phyloP scores from a whole-genome alignment of 139 green algal species.

The Asterochloris sp. region DNA sequence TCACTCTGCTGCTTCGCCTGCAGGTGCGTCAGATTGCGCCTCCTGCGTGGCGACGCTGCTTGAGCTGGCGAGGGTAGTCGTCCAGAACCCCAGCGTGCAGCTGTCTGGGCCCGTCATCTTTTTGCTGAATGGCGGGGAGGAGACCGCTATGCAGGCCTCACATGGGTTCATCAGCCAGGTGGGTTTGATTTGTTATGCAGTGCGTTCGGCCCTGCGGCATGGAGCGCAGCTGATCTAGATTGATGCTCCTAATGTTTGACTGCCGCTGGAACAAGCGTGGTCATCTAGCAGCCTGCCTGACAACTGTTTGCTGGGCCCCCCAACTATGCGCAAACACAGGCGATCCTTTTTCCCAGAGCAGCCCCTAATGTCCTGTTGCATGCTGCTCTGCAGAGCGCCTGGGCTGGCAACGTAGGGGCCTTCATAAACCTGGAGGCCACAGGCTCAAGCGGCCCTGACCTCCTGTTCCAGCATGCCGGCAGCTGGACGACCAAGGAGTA shows the following conservation, averaged over 20 bases:
- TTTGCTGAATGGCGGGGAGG: constrained; percentile 61
- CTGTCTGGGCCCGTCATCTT: constrained; percentile 52
- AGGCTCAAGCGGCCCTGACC: constrained; percentile 57
- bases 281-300: no score
- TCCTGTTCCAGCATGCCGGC: constrained; percentile 70
- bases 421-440: constrained; percentile 78
- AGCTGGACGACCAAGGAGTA: constrained; percentile 50
- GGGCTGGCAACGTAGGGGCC: constrained; percentile 38
- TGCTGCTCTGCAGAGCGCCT: not conserved
- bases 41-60: constrained; percentile 55
- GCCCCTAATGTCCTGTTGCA: not conserved
- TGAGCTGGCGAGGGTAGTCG: constrained; percentile 52
- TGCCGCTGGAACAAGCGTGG: no score
- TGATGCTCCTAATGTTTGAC: no score
- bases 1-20: not conserved
- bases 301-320: no score
- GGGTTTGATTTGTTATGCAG: no score
- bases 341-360: no score
- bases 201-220: not conserved
- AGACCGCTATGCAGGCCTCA: constrained; percentile 28
- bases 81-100: constrained; percentile 28
- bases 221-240: not conserved
- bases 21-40: constrained; percentile 55
- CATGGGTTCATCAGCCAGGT: constrained; percentile 28
- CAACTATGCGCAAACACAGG: no score